Base-by-base conservation (phyloP, 495 filamentous ascomycete genomes). In the Penicillium lividum region DNA sequence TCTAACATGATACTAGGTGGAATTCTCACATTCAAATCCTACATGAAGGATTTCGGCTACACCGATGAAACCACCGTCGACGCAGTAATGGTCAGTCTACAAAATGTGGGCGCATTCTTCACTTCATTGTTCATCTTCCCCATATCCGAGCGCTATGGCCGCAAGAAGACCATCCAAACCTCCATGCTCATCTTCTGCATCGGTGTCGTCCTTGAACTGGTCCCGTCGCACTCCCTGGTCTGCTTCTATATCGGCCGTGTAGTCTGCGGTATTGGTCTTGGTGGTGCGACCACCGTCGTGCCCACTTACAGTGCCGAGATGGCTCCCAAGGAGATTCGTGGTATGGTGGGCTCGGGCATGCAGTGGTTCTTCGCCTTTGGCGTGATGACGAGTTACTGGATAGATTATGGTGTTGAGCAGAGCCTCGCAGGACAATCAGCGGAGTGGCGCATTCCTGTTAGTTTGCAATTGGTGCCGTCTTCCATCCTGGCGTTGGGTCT, bases 371-470 rank as follows among this genome's bases (percentile, higher is more conserved):
- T 78, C 48, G 75, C 77, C 0, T 59, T 77, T 53, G 80, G 80
- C 15, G 76, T 82, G 10, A 77, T 80, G 60, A 63, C 73, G 25
- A 77, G 75, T n/a, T 82, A 81, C 54, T 84, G 79, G 74, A 67
- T 84, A 28, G 74, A 82, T 51, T 82, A 82, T 59, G 77, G 71
- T 54, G 80, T 83, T 2, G 54, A 68, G 33, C 62, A 73, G 46
- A 63, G 74, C 6, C 51, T 71, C 5, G 68, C 67, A 0, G 61
- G 60, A 47, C 67, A 70, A 5, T 71, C 70, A 2, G 65, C 62
- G 44, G 76, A 84, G 63, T 85, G 81, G 82, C 78, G 80, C 63
- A 82, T 84, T 28, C 79, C 80, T 0, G 66, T 85, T 40, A 79
- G 77, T 7, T 61, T 83, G 29, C 82, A 85, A 45, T 62, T 83